Evolutionary conservation across 345 rosid species (phyloP), one percentile per base, ranked within the genome.

Genomic region (Angophora floribunda): DNA sequence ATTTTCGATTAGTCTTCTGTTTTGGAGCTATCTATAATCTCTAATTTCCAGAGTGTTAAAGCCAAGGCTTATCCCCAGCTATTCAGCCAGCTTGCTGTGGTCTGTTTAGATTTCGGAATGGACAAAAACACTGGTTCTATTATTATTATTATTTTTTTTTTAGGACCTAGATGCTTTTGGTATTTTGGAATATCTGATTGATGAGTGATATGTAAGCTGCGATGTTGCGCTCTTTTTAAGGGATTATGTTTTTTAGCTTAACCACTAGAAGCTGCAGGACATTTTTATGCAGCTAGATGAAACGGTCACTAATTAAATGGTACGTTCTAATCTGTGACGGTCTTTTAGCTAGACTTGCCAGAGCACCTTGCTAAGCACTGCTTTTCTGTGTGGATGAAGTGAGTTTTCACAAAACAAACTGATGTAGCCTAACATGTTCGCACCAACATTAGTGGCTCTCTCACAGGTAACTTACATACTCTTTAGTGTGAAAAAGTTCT

Each of bases 301-400:
- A 22, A 49, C 26, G 36, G 87, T 32, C 45, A 16, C 49, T 44
- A 30, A 61, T 63, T 87, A 85, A 24, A 87, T 89, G 30, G 45
- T 13, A 26, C 36, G 85, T 90, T 87, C 90, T 89, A 55, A 91
- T 86, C 79, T 75, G 88, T 44, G 21, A 45, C 65, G 86, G 53
- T 82, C 86, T 85, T 95, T 87, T 90, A 98, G 99, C 95, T 92
- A 59, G 99, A 98, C 93, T 93, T 98, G 87, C 99, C 98, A 4
- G 99, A 95, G 87, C 92, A 95, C 91, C 94, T 98, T 26, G 90
- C 99, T n/a, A 93, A 87, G 78, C 89, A 93, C 89, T 95, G 99
- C 92, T 95, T 97, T 90, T 94, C 94, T 49, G 89, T 92, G 11
- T 98, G 98, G 99, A 95, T 98, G 94, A 96, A 94, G 91, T 93